phyloP scores from a whole-genome alignment of 768 basidiomycete species.

The Pleurotus eryngii region DNA sequence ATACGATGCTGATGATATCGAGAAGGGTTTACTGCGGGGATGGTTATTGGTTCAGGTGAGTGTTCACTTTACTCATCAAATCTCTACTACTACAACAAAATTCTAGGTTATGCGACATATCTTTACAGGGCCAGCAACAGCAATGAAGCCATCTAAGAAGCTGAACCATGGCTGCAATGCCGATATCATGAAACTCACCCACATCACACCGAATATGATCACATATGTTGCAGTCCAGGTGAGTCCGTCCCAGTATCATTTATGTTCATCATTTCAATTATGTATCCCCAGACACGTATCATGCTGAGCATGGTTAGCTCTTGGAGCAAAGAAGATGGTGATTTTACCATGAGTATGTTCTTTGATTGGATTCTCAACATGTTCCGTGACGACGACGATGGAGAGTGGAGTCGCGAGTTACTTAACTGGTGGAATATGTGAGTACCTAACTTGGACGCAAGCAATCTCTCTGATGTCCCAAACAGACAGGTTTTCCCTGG shows the following conservation, averaged over 20 bases:
- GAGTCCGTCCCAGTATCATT: neutral
- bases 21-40: conserved; percentile 6
- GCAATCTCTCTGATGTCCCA: neutral
- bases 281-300: conserved; percentile 16
- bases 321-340: conserved; percentile 16
- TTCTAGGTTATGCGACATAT: conserved; percentile 10
- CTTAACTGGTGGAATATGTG: conserved; percentile 9
- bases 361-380: conserved; percentile 19
- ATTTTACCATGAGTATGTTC: conserved; percentile 15
- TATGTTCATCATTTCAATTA: neutral
- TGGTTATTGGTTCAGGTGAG: conserved; percentile 1
- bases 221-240: conserved; percentile 29
- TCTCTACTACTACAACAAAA: neutral
- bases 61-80: neutral
- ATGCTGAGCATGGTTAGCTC: conserved; percentile 12
- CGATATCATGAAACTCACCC: conserved; percentile 11
- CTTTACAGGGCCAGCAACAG: conserved; percentile 2
- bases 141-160: conserved; percentile 3
- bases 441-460: neutral
- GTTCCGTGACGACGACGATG: conserved; percentile 12
- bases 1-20: conserved; percentile 2
- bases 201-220: conserved; percentile 22
- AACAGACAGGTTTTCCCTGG: neutral
- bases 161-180: neutral
- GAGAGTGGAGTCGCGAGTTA: neutral